phyloP scores from a whole-genome alignment of 2,329 filamentous ascomycete species.

The Exophiala sp. region DNA sequence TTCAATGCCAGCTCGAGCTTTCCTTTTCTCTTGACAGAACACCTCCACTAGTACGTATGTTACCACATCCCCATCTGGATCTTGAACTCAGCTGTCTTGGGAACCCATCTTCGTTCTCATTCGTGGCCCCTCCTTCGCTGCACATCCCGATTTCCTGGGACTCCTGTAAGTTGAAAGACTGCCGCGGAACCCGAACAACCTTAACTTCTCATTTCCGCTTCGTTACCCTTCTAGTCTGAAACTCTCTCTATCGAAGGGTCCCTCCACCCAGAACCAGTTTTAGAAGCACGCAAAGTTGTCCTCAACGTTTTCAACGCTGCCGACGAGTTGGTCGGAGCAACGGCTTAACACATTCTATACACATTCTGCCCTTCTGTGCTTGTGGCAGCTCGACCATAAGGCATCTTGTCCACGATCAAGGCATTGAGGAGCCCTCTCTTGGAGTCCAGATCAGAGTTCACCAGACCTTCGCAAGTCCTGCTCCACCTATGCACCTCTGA shows the following conservation, averaged over 20 bases:
- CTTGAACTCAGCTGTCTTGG: neutral
- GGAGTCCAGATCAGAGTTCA: neutral
- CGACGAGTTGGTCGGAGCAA: too few species aligned
- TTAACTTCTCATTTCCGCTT: neutral
- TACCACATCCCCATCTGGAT: conserved; percentile 1
- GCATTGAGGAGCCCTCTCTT: neutral
- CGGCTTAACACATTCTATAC: too few species aligned
- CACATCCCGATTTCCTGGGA: neutral
- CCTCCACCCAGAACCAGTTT: neutral
- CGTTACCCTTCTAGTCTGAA: neutral
- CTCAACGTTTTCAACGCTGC: too few species aligned
- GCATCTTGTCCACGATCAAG: neutral
- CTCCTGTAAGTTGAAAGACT: neutral
- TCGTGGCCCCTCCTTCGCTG: neutral
- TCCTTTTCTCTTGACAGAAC: conserved; percentile 6
- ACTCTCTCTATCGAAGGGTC: neutral
- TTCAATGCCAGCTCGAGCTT: conserved; percentile 24
- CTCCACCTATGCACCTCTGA: neutral
- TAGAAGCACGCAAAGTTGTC: too few species aligned
- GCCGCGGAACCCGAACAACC: neutral
- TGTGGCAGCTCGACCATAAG: too few species aligned
- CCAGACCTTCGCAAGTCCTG: neutral
- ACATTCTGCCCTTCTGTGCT: too few species aligned
- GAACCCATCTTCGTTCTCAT: conserved; percentile 1
- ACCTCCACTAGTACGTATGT: conserved; percentile 8